Evolutionary conservation across 2,329 filamentous ascomycete genomes (phyloP).

Genomic region (Phialemoniopsis sp.): DNA sequence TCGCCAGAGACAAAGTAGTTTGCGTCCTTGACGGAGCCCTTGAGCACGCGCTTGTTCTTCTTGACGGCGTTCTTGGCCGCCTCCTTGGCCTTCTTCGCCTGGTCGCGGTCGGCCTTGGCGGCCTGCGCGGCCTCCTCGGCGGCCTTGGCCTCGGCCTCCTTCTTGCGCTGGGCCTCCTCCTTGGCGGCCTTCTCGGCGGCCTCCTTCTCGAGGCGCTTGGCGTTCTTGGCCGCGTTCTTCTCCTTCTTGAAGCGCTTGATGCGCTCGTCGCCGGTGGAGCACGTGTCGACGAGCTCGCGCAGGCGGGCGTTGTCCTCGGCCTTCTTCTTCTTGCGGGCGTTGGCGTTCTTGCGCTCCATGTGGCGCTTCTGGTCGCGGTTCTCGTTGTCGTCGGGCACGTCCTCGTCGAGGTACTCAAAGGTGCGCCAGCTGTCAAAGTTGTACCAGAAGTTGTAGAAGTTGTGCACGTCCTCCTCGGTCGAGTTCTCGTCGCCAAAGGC

Average conservation of each 20-base stretch:
- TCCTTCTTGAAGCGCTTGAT: constrained; percentile 97
- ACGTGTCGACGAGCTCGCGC: constrained; percentile 84
- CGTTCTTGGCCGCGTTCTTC: constrained; percentile 92
- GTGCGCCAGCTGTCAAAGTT: constrained; percentile 97
- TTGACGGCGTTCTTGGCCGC: constrained; percentile 98
- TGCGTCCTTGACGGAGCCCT: constrained; percentile 90
- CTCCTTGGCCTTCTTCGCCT: constrained; percentile 94
- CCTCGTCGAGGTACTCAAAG: constrained; percentile 98
- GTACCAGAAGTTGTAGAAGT: constrained; percentile 99
- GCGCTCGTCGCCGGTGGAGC: constrained; percentile 79
- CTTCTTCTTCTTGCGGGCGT: constrained; percentile 99
- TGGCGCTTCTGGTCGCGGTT: constrained; percentile 99
- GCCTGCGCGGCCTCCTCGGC: constrained; percentile 81
- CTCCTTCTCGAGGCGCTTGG: constrained; percentile 86
- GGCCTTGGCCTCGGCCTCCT: constrained; percentile 76
- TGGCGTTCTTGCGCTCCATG: constrained; percentile 96
- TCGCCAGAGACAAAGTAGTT: constrained; percentile 87
- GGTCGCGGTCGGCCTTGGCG: constrained; percentile 79
- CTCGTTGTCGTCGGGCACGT: constrained; percentile 97
- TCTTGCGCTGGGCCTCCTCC: constrained; percentile 80
- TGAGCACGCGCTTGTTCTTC: constrained; percentile 99
- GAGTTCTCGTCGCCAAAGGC: constrained; percentile 79
- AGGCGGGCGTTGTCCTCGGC: constrained; percentile 91
- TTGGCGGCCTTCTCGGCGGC: constrained; percentile 82
- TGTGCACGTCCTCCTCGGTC: constrained; percentile 83